Evolutionary conservation across 1,284 basidiomycete species (phyloP).

Genomic region (Ustilago nuda): DNA sequence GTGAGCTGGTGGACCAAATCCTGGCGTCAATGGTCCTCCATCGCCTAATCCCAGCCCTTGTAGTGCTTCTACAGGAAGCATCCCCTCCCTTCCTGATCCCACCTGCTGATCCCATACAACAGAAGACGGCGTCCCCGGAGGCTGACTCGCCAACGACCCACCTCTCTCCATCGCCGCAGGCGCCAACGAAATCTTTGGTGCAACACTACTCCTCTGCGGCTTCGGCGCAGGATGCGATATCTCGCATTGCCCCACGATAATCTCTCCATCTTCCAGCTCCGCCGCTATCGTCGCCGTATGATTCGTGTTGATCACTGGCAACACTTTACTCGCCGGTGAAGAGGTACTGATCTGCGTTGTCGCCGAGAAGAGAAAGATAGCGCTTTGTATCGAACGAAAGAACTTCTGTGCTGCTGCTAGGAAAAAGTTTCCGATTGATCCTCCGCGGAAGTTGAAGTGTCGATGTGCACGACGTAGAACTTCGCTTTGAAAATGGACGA

Average conservation of each 20-base stretch:
- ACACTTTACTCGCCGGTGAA: constrained; percentile 74
- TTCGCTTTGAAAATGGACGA: constrained; percentile 87
- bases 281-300: constrained; percentile 98
- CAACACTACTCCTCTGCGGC: not conserved
- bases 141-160: constrained; percentile 10
- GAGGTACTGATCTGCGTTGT: constrained; percentile 77
- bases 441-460: constrained; percentile 66
- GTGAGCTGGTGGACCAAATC: constrained; percentile 46
- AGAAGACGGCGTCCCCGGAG: constrained; percentile 43
- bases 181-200: not conserved
- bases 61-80: constrained; percentile 12
- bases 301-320: constrained; percentile 93
- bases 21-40: constrained; percentile 31
- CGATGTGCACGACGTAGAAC: constrained; percentile 79
- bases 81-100: not conserved
- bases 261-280: constrained; percentile 80
- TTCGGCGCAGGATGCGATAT: constrained; percentile 84
- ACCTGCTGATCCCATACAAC: constrained; percentile 49
- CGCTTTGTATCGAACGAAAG: constrained; percentile 75
- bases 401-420: constrained; percentile 63
- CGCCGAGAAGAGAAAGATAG: constrained; percentile 93
- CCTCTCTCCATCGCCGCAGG: constrained; percentile 6
- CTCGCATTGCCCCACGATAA: constrained; percentile 92
- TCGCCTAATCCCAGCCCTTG: constrained; percentile 17
- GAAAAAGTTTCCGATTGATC: constrained; percentile 65